Percentiles rank a stretch among this genome's conserved stretches.
Evolutionary conservation across 257 asterid species (phyloP).

Genomic region (Ligustrum vulgare): DNA sequence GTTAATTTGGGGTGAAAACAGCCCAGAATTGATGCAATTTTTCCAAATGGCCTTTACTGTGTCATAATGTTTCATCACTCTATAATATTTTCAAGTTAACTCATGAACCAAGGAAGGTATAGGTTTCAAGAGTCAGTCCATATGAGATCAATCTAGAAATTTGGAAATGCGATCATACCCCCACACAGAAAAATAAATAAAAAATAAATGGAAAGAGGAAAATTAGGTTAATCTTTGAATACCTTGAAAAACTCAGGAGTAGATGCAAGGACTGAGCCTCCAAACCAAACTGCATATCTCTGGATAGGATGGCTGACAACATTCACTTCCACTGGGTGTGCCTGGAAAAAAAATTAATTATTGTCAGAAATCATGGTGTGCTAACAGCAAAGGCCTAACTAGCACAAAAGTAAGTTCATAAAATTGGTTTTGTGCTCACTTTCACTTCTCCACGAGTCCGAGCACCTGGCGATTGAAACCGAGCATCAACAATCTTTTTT

Average conservation of each 20-base stretch:
- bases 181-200: not conserved
- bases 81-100: not conserved
- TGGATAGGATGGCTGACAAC: constrained; percentile 94
- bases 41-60: not conserved
- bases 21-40: not conserved
- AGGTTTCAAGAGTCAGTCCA: not conserved
- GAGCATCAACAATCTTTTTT: constrained; percentile 85
- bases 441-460: constrained; percentile 63
- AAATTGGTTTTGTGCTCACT: constrained; percentile 38
- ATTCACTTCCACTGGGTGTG: constrained; percentile 87
- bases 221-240: constrained; percentile 14
- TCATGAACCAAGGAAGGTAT: not conserved
- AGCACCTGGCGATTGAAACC: constrained; percentile 68
- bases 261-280: constrained; percentile 96
- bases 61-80: not conserved
- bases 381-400: constrained; percentile 14
- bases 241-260: constrained; percentile 95
- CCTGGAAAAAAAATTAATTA: constrained; percentile 31
- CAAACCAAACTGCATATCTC: constrained; percentile 98
- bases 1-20: not conserved
- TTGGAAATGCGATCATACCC: not conserved
- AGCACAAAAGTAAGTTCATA: not conserved
- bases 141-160: not conserved
- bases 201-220: not conserved
- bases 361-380: constrained; percentile 14